Evolutionary conservation across 208 protist species (phyloP).

Genomic region (Acanthamoeba castellanii): DNA sequence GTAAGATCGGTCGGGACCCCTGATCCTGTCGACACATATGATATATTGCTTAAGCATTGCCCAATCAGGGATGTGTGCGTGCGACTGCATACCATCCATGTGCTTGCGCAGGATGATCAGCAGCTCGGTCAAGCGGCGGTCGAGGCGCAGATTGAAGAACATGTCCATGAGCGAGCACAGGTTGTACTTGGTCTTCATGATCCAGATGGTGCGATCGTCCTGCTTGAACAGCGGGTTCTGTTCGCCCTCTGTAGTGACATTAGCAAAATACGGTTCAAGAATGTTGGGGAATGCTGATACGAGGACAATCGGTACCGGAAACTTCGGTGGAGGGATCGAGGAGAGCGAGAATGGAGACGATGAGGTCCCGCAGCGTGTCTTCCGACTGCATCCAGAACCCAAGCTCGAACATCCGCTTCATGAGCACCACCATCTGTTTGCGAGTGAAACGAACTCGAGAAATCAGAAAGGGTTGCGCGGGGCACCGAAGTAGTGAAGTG

Average conservation of each 20-base stretch:
- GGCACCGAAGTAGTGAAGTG: too few species aligned
- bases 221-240: constrained; percentile 38
- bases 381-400: constrained; percentile 59
- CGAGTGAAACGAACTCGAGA: too few species aligned
- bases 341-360: constrained; percentile 28
- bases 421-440: constrained; percentile 50
- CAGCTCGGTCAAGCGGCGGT: constrained; percentile 56
- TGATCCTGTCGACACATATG: not conserved
- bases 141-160: constrained; percentile 69
- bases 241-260: not conserved
- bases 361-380: constrained; percentile 21
- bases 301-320: not conserved
- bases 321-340: constrained; percentile 67
- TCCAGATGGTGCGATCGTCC: constrained; percentile 47
- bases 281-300: too few species aligned
- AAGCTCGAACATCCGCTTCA: constrained; percentile 68
- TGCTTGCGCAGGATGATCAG: constrained; percentile 62
- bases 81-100: not conserved
- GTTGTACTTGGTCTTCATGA: constrained; percentile 73
- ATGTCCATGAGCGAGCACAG: constrained; percentile 67
- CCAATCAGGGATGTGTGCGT: not conserved
- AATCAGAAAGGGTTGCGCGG: not conserved
- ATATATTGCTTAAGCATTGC: not conserved
- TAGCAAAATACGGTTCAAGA: not conserved
- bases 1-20: not conserved